A percentile compares a stretch with the other conserved stretches of the same genome.
These are phyloP conservation scores for Teratosphaeriaceae sp. DNA, from an alignment of 2,329 filamentous ascomycete species.

Conservation along the genomic window DNA sequence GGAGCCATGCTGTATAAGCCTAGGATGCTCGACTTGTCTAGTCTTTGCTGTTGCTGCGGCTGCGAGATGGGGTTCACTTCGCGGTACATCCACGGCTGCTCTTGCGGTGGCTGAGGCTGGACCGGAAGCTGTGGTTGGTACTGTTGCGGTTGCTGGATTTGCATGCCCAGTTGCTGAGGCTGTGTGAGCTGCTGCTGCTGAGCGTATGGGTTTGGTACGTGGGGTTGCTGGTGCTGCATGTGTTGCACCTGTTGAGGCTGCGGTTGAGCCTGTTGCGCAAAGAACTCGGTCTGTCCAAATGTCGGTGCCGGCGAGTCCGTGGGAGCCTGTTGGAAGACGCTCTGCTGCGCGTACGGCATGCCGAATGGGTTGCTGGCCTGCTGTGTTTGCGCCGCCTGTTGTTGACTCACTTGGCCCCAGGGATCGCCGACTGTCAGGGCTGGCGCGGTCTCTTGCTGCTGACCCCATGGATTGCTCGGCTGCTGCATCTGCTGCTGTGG, in stretches of 20 bases:
- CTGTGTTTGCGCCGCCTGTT: constrained; percentile 5
- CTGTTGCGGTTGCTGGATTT: constrained; percentile 26
- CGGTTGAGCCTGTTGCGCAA: constrained; percentile 15
- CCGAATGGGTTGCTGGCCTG: constrained; percentile 13
- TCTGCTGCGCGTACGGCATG: constrained; percentile 7
- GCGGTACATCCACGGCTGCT: constrained; percentile 29
- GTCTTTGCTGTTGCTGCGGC: constrained; percentile 36
- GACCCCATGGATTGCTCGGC: constrained; percentile 13
- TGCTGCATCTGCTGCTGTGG: constrained; percentile 24
- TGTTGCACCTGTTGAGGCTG: constrained; percentile 38
- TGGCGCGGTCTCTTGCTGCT: constrained; percentile 10
- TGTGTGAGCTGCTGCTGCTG: constrained; percentile 14
- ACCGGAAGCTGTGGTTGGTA: constrained; percentile 27
- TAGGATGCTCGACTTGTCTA: constrained; percentile 69
- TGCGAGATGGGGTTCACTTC: constrained; percentile 22
- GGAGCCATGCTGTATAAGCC: constrained; percentile 61
- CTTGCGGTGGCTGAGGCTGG: constrained; percentile 30
- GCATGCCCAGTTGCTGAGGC: constrained; percentile 18
- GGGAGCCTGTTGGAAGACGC: constrained; percentile 10
- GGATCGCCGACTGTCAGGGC: constrained; percentile 9
- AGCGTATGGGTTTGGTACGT: constrained; percentile 6
- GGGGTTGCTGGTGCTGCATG: constrained; percentile 16
- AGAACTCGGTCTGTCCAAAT: constrained; percentile 14
- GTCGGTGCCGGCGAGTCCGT: constrained; percentile 15
- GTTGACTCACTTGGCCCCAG: constrained; percentile 15